Conservation (phyloP, 352 stramenopile genomes). For the Phytophthora hybrid region DNA sequence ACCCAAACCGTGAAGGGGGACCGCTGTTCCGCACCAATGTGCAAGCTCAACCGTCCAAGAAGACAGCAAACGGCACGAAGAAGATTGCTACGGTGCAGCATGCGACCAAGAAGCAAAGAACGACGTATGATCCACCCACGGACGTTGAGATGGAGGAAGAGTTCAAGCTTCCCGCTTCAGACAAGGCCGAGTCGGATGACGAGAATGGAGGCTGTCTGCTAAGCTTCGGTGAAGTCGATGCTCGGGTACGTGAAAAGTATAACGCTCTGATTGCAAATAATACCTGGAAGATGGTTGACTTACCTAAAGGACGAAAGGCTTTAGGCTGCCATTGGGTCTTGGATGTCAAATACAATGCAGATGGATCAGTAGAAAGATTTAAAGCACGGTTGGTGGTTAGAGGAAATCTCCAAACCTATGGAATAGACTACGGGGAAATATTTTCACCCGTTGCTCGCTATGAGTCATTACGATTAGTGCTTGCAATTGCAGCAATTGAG, state of each 20-base stretch:
- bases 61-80: no score
- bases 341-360: not conserved
- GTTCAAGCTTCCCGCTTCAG: no score
- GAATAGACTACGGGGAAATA: not conserved
- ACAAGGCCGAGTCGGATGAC: no score
- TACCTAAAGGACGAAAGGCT: not conserved
- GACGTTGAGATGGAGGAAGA: no score
- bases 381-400: not conserved
- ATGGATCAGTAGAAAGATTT: not conserved
- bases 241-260: not conserved
- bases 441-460: not conserved
- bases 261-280: not conserved
- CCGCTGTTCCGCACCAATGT: constrained; percentile 8
- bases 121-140: no score
- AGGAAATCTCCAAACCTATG: not conserved
- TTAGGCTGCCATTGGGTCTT: not conserved
- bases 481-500: not conserved
- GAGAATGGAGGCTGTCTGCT: no score
- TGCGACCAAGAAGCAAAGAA: no score
- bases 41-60: no score
- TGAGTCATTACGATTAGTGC: not conserved
- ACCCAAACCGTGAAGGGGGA: constrained; percentile 11
- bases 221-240: no score
- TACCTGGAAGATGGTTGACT: not conserved
- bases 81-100: no score